phyloP scores from a whole-genome alignment of 2,329 filamentous ascomycete species.

The Colletotrichum sp. region DNA sequence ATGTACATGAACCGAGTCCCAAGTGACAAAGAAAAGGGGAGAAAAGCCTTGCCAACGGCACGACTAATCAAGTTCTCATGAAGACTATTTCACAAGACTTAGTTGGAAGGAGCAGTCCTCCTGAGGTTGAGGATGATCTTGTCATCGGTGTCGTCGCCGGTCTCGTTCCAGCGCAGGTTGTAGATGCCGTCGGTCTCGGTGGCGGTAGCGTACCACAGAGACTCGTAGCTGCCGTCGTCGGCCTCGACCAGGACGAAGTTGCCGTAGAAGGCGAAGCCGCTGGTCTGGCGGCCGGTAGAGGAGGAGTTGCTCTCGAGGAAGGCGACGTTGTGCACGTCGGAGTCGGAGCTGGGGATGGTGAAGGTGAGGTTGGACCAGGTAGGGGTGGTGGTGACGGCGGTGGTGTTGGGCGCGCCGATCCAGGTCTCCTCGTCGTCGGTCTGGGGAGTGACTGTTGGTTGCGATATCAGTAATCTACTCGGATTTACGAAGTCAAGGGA shows the following conservation, averaged over 20 bases:
- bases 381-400: not conserved
- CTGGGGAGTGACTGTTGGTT: slow-evolving; percentile 12
- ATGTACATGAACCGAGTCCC: not conserved
- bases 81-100: not conserved
- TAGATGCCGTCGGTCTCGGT: slow-evolving; percentile 21
- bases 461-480: not conserved
- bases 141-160: slow-evolving; percentile 4
- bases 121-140: slow-evolving; percentile 26
- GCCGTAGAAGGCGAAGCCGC: slow-evolving; percentile 31
- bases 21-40: not conserved
- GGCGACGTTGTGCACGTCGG: slow-evolving; percentile 24
- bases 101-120: slow-evolving; percentile 22
- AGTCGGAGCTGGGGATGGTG: slow-evolving; percentile 25
- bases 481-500: not conserved
- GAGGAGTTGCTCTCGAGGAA: slow-evolving; percentile 16
- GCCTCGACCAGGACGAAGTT: slow-evolving; percentile 18
- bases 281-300: slow-evolving; percentile 5
- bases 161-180: slow-evolving; percentile 29
- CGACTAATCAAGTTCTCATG: not conserved
- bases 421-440: slow-evolving; percentile 11
- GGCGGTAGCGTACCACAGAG: slow-evolving; percentile 27
- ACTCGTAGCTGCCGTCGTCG: slow-evolving; percentile 14
- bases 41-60: not conserved
- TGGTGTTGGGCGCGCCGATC: slow-evolving; percentile 23
- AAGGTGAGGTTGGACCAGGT: slow-evolving; percentile 30